phyloP scores from a whole-genome alignment of 2,329 filamentous ascomycete genomes.

The Neonectria hederae region DNA sequence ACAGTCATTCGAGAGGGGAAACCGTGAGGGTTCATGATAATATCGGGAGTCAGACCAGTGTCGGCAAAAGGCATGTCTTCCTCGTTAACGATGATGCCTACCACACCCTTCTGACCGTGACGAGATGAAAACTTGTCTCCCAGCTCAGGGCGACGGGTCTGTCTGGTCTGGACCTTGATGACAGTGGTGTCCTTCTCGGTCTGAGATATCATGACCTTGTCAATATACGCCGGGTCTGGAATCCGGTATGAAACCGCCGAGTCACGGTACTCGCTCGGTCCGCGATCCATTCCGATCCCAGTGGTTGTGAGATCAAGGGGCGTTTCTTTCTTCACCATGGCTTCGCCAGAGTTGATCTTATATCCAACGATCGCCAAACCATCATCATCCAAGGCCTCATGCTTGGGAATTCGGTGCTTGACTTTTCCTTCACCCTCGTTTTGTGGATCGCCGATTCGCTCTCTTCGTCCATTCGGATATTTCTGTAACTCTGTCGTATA shows the following conservation, averaged over 20 bases:
- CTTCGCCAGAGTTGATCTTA: slow-evolving; percentile 79
- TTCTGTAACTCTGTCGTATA: slow-evolving; percentile 86
- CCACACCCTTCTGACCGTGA: slow-evolving; percentile 97
- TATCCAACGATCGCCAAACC: slow-evolving; percentile 89
- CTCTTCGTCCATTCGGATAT: slow-evolving; percentile 82
- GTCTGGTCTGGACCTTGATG: slow-evolving; percentile 95
- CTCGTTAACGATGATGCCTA: slow-evolving; percentile 95
- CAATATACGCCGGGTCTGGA: slow-evolving; percentile 86
- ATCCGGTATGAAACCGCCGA: slow-evolving; percentile 82
- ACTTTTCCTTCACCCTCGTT: slow-evolving; percentile 69
- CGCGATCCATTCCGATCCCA: slow-evolving; percentile 73
- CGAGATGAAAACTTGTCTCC: slow-evolving; percentile 99
- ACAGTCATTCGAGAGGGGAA: slow-evolving; percentile 99
- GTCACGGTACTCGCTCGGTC: slow-evolving; percentile 71
- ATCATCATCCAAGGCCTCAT: slow-evolving; percentile 81
- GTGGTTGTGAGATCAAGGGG: slow-evolving; percentile 81
- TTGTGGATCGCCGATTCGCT: slow-evolving; percentile 69
- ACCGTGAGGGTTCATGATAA: slow-evolving; percentile 99
- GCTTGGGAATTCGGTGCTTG: slow-evolving; percentile 70
- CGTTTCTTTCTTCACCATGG: slow-evolving; percentile 89
- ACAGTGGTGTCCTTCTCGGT: slow-evolving; percentile 87
- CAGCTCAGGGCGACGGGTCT: slow-evolving; percentile 92
- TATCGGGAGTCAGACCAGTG: slow-evolving; percentile 89
- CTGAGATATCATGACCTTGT: slow-evolving; percentile 94
- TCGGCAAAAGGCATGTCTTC: slow-evolving; percentile 98